A percentile compares a stretch with the other conserved stretches of the same genome.
phyloP scores from a whole-genome alignment of 805 yeast genomes.

The Candida krabiensis region DNA sequence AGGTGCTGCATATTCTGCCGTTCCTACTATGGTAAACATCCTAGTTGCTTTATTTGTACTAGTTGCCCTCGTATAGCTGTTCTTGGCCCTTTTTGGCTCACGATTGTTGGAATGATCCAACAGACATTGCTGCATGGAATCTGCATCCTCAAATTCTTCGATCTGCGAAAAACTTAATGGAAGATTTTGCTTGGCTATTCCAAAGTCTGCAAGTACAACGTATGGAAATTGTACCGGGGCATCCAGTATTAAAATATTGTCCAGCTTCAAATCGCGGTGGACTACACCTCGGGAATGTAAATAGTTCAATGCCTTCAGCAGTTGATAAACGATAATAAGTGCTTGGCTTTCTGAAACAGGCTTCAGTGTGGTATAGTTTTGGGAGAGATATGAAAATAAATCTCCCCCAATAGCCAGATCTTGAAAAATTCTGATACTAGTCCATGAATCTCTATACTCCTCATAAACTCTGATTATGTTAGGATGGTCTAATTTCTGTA shows the following conservation, averaged over 20 bases:
- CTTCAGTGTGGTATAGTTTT: slow-evolving; percentile 44
- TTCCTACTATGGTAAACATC: slow-evolving; percentile 36
- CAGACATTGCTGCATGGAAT: too few relatives aligned
- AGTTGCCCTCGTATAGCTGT: slow-evolving; percentile 28
- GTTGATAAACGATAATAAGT: slow-evolving; percentile 53
- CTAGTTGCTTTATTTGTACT: slow-evolving; percentile 8
- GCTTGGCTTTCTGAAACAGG: slow-evolving; percentile 56
- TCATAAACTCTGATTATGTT: slow-evolving; percentile 86
- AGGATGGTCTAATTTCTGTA: slow-evolving; percentile 79
- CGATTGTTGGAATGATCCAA: too few relatives aligned
- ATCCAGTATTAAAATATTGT: slow-evolving; percentile 60
- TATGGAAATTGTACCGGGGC: slow-evolving; percentile 53
- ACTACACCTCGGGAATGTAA: slow-evolving; percentile 55
- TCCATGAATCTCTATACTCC: slow-evolving; percentile 61
- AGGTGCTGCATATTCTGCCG: slow-evolving; percentile 74
- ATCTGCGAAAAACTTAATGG: slow-evolving; percentile 9
- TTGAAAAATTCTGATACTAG: slow-evolving; percentile 84
- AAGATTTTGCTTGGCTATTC: slow-evolving; percentile 38
- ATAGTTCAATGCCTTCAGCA: slow-evolving; percentile 54
- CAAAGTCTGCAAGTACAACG: slow-evolving; percentile 68
- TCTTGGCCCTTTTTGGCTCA: too few relatives aligned
- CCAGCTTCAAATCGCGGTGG: slow-evolving; percentile 67
- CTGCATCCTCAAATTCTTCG: too few relatives aligned
- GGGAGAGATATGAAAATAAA: slow-evolving; percentile 83
- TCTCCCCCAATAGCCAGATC: slow-evolving; percentile 98